Evolutionary conservation across 2,329 filamentous ascomycete genomes (phyloP), one percentile per base, ranked within the genome.

Genomic region (Cylindrodendrum hubeiense): DNA sequence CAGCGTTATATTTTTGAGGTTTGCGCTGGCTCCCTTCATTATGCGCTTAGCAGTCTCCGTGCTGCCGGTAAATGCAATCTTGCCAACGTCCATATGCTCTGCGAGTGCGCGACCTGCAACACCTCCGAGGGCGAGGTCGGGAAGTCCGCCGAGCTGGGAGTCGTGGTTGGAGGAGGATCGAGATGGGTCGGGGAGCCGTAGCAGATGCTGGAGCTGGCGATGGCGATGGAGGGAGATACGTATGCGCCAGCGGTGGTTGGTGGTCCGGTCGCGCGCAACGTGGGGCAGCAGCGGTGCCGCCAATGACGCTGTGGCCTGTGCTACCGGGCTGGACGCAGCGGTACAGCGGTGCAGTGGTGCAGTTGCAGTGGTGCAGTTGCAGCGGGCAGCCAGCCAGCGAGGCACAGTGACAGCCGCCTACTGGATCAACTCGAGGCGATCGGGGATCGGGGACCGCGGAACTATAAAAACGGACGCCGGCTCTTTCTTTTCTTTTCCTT

Each of bases 51-150:
- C 92, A 0, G 91, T 94, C 2, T 82, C 81, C 1, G 92, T 94
- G 12, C 88, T 91, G 47, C 92, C 92, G 0, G 92, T 94, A 71
- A 94, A 95, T 2, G 92, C 91, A 67, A 95, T 84, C 82, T 94
- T 94, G 76, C 93, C 89, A 34, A 95, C 85, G 50, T 85, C 86
- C 15, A 87, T 79, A 76, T 94, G 92, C 52, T 84, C 83, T 2
- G 89, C 89, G 19, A 94, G 83, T 1, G 91, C 89, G 4, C 89
- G 84, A 12, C 92, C 92, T 1, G 91, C 90, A 51, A 89, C 88
- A 39, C 83, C 84, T 24, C 92, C 92, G 64, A 88, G n/a, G 61
- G 43, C 53, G 61, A 64, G 8, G 49, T 34, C 50, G 24, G 61
- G 13, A 37, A 37, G 26, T 39, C 46, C 56, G 37, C 46, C 47